These are phyloP conservation scores for Pugionium cornutum DNA, from an alignment of 345 rosid species.

Conservation along the genomic window DNA sequence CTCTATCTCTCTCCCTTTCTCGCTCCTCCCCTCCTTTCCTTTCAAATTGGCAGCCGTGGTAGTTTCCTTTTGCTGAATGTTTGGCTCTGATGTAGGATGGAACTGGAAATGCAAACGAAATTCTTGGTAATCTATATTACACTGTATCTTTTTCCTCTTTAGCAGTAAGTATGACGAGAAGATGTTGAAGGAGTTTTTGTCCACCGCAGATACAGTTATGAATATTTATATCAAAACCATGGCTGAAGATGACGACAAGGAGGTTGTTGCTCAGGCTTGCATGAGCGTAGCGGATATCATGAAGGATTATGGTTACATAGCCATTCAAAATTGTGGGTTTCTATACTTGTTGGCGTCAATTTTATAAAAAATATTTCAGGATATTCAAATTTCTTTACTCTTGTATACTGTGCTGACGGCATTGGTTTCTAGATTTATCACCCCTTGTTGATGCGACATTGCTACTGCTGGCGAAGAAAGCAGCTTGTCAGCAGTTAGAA, in stretches of 20 bases:
- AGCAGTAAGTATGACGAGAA: slow-evolving; percentile 13
- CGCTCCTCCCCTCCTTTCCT: not conserved
- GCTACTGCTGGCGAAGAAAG: slow-evolving; percentile 75
- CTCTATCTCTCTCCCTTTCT: slow-evolving; percentile 3
- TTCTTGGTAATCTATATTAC: slow-evolving; percentile 61
- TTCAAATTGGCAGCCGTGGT: slow-evolving; percentile 2
- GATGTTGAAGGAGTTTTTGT: slow-evolving; percentile 31
- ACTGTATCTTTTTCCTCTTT: not conserved
- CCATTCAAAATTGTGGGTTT: slow-evolving; percentile 84
- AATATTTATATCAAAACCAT: slow-evolving; percentile 73
- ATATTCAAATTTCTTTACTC: not conserved
- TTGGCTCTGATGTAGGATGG: slow-evolving; percentile 65
- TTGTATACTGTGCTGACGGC: slow-evolving; percentile 27
- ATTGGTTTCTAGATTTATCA: slow-evolving; percentile 62
- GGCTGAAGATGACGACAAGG: slow-evolving; percentile 95
- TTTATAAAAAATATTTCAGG: slow-evolving; percentile 9
- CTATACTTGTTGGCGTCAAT: slow-evolving; percentile 18
- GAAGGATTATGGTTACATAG: slow-evolving; percentile 78
- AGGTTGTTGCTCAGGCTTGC: slow-evolving; percentile 97
- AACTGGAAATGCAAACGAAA: slow-evolving; percentile 62
- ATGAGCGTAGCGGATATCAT: slow-evolving; percentile 76
- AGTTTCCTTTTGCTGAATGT: slow-evolving; percentile 16
- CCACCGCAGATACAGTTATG: slow-evolving; percentile 70
- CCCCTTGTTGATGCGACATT: slow-evolving; percentile 77
- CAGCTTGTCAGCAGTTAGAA: slow-evolving; percentile 79